phyloP scores from a whole-genome alignment of 2,329 filamentous ascomycete species.

The Colletotrichum spaethianum region DNA sequence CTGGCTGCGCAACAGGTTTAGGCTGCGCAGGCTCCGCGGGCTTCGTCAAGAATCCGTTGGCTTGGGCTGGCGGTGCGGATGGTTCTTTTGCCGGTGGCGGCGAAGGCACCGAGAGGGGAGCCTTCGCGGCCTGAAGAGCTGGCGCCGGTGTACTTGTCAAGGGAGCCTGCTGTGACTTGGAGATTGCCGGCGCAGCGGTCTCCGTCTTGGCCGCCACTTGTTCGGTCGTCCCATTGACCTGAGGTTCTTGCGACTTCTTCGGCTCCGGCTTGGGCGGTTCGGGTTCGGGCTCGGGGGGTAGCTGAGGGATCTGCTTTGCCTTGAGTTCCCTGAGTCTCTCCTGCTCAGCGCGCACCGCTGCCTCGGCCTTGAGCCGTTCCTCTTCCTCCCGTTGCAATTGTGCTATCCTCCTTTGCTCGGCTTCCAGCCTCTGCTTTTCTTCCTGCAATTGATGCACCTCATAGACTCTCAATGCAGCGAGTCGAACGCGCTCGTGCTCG shows the following conservation, averaged over 20 bases:
- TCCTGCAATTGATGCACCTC: conserved; percentile 63
- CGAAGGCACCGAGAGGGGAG: conserved; percentile 40
- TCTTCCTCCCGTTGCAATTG: conserved; percentile 62
- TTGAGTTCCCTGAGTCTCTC: conserved; percentile 63
- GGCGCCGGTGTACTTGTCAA: conserved; percentile 36
- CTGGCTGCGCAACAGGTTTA: conserved; percentile 16
- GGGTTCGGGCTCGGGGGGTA: conserved; percentile 55
- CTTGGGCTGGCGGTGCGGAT: conserved; percentile 16
- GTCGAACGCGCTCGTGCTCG: conserved; percentile 76
- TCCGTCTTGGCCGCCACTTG: conserved; percentile 31
- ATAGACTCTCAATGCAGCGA: conserved; percentile 63
- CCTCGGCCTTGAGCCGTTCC: conserved; percentile 61
- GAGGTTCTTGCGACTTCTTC: conserved; percentile 42
- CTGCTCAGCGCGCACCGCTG: conserved; percentile 62
- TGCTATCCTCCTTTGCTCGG: conserved; percentile 60
- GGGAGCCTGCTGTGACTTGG: conserved; percentile 34
- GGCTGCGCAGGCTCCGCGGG: conserved; percentile 30
- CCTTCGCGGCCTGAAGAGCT: conserved; percentile 35
- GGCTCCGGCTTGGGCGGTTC: conserved; percentile 48
- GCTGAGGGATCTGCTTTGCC: conserved; percentile 60
- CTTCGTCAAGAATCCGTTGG: conserved; percentile 22
- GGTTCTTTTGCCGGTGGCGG: conserved; percentile 29
- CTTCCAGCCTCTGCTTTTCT: conserved; percentile 57
- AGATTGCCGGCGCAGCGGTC: conserved; percentile 6
- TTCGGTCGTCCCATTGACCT: conserved; percentile 44